phyloP scores from a whole-genome alignment of 2,329 filamentous ascomycete genomes.

The Sporothrix mexicana region DNA sequence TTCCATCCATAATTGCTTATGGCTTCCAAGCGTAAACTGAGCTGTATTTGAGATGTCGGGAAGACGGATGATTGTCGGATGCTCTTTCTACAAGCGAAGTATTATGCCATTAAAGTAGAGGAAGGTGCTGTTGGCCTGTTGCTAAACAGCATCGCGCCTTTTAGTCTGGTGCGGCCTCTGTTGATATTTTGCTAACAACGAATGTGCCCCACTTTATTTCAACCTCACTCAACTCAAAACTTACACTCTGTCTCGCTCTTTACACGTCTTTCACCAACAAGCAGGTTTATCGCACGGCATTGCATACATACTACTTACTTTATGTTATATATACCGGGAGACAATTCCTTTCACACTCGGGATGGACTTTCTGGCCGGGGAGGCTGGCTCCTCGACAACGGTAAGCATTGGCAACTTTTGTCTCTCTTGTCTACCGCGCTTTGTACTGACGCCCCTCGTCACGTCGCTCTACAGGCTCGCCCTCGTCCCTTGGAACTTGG shows the following conservation, averaged over 20 bases:
- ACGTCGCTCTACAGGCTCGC: neutral
- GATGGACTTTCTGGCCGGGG: neutral
- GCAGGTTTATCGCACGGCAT: no score
- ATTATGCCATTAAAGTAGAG: neutral
- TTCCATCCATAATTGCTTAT: no score
- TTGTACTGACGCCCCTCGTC: neutral
- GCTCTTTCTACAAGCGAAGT: no score
- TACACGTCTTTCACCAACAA: neutral
- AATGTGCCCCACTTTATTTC: conserved; percentile 23
- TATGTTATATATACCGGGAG: no score
- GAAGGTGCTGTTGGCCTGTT: neutral
- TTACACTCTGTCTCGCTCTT: neutral
- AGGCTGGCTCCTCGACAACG: neutral
- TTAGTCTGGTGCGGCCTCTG: neutral
- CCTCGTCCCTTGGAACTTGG: neutral
- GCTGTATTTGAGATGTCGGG: no score
- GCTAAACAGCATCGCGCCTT: neutral
- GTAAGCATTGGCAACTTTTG: neutral
- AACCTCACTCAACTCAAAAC: neutral
- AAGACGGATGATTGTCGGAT: no score
- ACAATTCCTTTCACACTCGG: no score
- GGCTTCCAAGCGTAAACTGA: no score
- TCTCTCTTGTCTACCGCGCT: neutral
- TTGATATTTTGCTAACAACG: conserved; percentile 3
- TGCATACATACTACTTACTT: no score